Conservation (phyloP, 352 stramenopile species). For the Phytophthora macrochlamydospora region DNA sequence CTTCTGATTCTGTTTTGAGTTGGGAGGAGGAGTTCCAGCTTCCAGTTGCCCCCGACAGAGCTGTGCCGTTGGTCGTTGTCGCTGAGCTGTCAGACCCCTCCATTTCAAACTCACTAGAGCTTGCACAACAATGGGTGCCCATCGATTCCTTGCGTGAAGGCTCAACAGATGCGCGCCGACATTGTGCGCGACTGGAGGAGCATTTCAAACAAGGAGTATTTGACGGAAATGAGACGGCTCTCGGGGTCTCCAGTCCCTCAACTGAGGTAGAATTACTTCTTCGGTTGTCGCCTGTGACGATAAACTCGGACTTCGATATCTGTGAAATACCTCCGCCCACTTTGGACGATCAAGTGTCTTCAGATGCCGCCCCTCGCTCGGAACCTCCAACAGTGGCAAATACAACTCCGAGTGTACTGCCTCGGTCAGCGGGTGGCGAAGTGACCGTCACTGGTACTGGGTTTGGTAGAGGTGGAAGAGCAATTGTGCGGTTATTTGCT, state of each 20-base stretch:
- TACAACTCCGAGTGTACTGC: slow-evolving; percentile 54
- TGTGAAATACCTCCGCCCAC: slow-evolving; percentile 43
- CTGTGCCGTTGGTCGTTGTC: slow-evolving; percentile 42
- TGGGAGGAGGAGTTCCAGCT: slow-evolving; percentile 79
- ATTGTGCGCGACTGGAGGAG: slow-evolving; percentile 43
- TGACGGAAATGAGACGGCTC: slow-evolving; percentile 5
- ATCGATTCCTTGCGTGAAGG: slow-evolving; percentile 48
- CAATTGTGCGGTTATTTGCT: slow-evolving; percentile 57
- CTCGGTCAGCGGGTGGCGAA: slow-evolving; percentile 59
- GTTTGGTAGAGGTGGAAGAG: slow-evolving; percentile 47
- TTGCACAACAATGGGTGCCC: slow-evolving; percentile 45
- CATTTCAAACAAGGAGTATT: slow-evolving; percentile 54
- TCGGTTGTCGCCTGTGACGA: slow-evolving; percentile 63
- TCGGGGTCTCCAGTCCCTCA: background rate
- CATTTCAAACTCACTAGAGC: slow-evolving; percentile 40
- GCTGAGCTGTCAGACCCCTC: slow-evolving; percentile 51
- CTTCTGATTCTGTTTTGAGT: slow-evolving; percentile 35
- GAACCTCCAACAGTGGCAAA: slow-evolving; percentile 42
- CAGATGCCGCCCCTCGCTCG: slow-evolving; percentile 62
- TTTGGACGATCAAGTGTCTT: slow-evolving; percentile 66
- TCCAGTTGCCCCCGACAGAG: slow-evolving; percentile 35
- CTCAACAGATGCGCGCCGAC: slow-evolving; percentile 23
- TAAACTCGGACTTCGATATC: slow-evolving; percentile 43
- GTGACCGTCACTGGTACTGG: slow-evolving; percentile 44
- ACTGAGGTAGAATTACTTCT: slow-evolving; percentile 66